These are phyloP conservation scores for Nemania serpens DNA, from an alignment of 2,329 filamentous ascomycete genomes.

Conservation along the genomic window DNA sequence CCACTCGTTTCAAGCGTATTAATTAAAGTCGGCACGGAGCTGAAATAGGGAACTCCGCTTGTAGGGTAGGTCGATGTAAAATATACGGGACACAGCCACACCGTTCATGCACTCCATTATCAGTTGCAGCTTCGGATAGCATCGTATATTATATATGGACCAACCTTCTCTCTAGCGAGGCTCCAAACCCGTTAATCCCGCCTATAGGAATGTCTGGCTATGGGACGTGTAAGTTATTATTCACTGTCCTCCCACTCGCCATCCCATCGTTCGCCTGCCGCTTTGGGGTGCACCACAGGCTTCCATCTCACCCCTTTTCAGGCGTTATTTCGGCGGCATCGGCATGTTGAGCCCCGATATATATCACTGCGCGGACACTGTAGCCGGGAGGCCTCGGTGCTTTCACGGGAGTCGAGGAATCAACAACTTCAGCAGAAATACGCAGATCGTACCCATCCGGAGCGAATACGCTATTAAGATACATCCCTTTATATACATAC, in stretches of 20 bases:
- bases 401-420: not conserved
- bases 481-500: not conserved
- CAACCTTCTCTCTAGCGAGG: slow-evolving; percentile 1
- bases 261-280: not conserved
- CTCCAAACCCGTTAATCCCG: not conserved
- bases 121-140: not conserved
- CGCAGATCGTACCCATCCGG: too few relatives aligned
- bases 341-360: not conserved
- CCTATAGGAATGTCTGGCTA: not conserved
- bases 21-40: slow-evolving; percentile 5
- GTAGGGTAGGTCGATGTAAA: not conserved
- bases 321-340: slow-evolving; percentile 23
- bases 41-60: slow-evolving; percentile 10
- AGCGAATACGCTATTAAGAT: not conserved
- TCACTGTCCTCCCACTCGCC: not conserved
- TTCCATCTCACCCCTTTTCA: slow-evolving; percentile 5
- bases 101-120: not conserved
- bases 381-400: not conserved
- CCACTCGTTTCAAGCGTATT: slow-evolving; percentile 1
- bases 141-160: not conserved
- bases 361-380: not conserved
- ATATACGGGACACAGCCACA: not conserved
- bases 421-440: too few relatives aligned
- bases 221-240: not conserved
- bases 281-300: slow-evolving; percentile 6